These are phyloP conservation scores for Kazachstania viticola DNA, from an alignment of 805 yeast species.

Conservation along the genomic window DNA sequence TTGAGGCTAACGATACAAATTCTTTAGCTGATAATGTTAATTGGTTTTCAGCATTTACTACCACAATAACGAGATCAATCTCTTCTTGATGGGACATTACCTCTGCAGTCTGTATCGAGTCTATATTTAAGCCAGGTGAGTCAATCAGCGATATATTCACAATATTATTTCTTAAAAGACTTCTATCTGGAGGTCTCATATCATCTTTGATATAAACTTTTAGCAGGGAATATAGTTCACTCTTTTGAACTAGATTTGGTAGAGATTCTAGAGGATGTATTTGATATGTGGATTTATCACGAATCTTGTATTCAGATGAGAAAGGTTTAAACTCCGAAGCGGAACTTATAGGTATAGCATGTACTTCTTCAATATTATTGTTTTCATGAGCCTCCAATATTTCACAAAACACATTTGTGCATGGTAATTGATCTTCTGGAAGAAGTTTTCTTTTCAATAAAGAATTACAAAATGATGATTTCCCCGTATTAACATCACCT, in stretches of 20 bases:
- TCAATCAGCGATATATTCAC: slow-evolving; percentile 88
- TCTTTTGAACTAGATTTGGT: slow-evolving; percentile 58
- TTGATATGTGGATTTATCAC: slow-evolving; percentile 57
- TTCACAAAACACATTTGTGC: slow-evolving; percentile 93
- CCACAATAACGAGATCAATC: slow-evolving; percentile 91
- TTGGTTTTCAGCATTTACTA: slow-evolving; percentile 92
- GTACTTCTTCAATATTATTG: slow-evolving; percentile 74
- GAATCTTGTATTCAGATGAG: slow-evolving; percentile 24
- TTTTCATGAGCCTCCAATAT: slow-evolving; percentile 77
- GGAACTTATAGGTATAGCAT: slow-evolving; percentile 61
- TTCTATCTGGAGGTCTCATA: slow-evolving; percentile 45
- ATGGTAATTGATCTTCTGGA: slow-evolving; percentile 97
- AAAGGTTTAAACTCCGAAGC: slow-evolving; percentile 20
- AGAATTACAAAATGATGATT: slow-evolving; percentile 91
- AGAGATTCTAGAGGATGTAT: slow-evolving; percentile 42
- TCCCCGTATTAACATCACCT: slow-evolving; percentile 95
- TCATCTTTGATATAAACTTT: slow-evolving; percentile 74
- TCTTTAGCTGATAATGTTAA: slow-evolving; percentile 91
- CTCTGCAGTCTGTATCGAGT: slow-evolving; percentile 87
- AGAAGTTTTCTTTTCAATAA: slow-evolving; percentile 61
- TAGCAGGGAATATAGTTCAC: slow-evolving; percentile 59
- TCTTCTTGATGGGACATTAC: slow-evolving; percentile 94
- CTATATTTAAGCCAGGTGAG: slow-evolving; percentile 94
- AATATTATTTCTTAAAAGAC: slow-evolving; percentile 76
- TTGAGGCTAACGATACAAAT: slow-evolving; percentile 80